Base-by-base conservation (phyloP, 2,329 filamentous ascomycete species). In the Hypoxylon sp. region DNA sequence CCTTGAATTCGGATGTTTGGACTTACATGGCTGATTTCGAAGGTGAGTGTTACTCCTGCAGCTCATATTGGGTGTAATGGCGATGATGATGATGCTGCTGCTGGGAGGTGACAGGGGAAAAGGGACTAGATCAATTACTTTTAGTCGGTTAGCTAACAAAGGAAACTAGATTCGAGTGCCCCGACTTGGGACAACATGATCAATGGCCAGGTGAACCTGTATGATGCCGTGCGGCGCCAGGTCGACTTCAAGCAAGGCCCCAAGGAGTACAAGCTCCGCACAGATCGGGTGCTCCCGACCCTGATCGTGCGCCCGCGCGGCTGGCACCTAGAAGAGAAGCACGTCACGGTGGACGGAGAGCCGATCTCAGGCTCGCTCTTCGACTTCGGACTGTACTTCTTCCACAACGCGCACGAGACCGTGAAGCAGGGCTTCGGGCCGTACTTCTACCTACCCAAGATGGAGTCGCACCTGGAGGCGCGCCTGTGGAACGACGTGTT, bases 21-120 rank as follows among this genome's bases (percentile, higher is more conserved):
- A 98, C 95, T 62, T 99, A 98, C 78, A 99, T 99, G 96, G 96
- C 96, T 51, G 96, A 99, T 82, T 97, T 99, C 74, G 96, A 99
- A 83, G 95, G 94, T 96, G 81, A 76, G 87, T 80, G 11, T 32
- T 21, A 19, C 41, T 59, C 30, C 30, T 13, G 30, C 11, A 19
- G 28, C 28, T 30, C 28, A 3, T 36, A 3, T 23, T 34, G 38
- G 69, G 41, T 23, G 11, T 21, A 6, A 30, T 30, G 28, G 34
- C 28, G 38, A 38, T 67, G 25, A 41, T 56, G 41, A 41, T 23
- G 6, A 19, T 25, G 32, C 13, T 53, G n/a, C 19, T 25, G 32
- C 13, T 53, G n/a, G 23, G 13, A 51, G 21, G 38, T 21, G 55
- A 21, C 55, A 17, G 23, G 30, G 4, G 50, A 2, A 30, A 4